These are phyloP conservation scores for Purpureocillium lavendulum DNA, from an alignment of 2,329 filamentous ascomycete genomes.

Conservation along the genomic window DNA sequence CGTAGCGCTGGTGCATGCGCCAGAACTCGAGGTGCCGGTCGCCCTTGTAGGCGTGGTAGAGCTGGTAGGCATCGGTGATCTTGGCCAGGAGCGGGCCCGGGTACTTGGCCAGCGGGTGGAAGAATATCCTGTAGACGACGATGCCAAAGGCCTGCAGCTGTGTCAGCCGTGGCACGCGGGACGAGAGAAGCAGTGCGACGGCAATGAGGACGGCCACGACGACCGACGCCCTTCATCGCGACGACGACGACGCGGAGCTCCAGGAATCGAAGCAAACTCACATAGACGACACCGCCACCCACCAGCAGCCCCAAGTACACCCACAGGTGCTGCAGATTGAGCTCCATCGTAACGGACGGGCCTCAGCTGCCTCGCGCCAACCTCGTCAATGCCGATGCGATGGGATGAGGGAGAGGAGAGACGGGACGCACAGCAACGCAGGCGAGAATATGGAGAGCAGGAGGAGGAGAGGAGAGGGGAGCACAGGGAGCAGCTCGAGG, in stretches of 20 bases:
- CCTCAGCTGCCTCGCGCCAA: no score
- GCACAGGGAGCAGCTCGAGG: not conserved
- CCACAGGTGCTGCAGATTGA: conserved; percentile 25
- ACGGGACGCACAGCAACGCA: not conserved
- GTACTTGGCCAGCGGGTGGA: conserved; percentile 57
- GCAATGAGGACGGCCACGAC: not conserved
- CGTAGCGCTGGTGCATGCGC: conserved; percentile 63
- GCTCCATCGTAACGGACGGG: conserved; percentile 13
- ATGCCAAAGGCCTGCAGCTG: conserved; percentile 27
- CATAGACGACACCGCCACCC: conserved; percentile 28
- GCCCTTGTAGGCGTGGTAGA: conserved; percentile 68
- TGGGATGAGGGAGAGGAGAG: not conserved
- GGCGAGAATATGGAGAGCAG: not conserved
- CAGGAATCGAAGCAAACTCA: conserved; percentile 18
- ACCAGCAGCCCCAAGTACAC: conserved; percentile 30
- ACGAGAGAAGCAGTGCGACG: not conserved
- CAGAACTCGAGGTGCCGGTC: conserved; percentile 68
- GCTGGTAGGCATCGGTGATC: conserved; percentile 55
- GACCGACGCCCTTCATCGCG: not conserved
- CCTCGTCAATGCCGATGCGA: not conserved
- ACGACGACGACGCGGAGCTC: no score
- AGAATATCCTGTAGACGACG: conserved; percentile 48
- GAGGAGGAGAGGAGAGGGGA: not conserved
- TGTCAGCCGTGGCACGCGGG: not conserved
- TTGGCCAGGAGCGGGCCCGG: conserved; percentile 57